phyloP scores from a whole-genome alignment of 371 early-diverging fungal genomes.

The Lichtheimia hyalospora region DNA sequence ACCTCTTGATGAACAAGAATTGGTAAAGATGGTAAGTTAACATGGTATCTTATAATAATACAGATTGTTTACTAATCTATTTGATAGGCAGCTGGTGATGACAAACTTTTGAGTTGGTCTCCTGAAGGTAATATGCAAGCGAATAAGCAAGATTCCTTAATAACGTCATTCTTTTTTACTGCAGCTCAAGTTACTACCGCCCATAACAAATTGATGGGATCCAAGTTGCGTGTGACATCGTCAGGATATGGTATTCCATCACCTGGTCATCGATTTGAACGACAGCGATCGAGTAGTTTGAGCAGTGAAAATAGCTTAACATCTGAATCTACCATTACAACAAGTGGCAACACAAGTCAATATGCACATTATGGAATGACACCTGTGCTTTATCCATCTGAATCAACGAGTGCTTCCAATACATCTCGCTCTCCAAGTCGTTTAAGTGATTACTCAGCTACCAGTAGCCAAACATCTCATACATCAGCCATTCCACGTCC shows the following conservation, averaged over 20 bases:
- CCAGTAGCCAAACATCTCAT: slow-evolving; percentile 25
- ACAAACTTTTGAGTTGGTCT: slow-evolving; percentile 13
- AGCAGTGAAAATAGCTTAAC: slow-evolving; percentile 48
- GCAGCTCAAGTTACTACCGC: too few species aligned
- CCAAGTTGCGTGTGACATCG: too few species aligned
- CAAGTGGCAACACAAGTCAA: slow-evolving; percentile 10
- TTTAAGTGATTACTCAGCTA: slow-evolving; percentile 42
- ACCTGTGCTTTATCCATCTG: slow-evolving; percentile 29
- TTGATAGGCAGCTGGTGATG: background rate
- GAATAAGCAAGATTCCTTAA: background rate
- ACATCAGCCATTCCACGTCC: slow-evolving; percentile 25
- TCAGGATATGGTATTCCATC: background rate
- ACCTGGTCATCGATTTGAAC: slow-evolving; percentile 1
- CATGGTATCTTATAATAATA: too few species aligned
- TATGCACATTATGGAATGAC: slow-evolving; percentile 39
- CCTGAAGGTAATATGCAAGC: slow-evolving; percentile 13
- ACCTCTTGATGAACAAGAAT: slow-evolving; percentile 7
- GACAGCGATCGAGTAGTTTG: slow-evolving; percentile 34
- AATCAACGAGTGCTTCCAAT: slow-evolving; percentile 30
- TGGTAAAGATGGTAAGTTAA: background rate
- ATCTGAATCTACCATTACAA: slow-evolving; percentile 43
- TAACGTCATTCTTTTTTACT: too few species aligned
- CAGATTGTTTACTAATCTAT: too few species aligned
- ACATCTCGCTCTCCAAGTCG: slow-evolving; percentile 46
- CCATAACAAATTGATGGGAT: too few species aligned